These are phyloP conservation scores for Leccinum olivaceopallidum DNA, from an alignment of 768 basidiomycete species.

Conservation along the genomic window DNA sequence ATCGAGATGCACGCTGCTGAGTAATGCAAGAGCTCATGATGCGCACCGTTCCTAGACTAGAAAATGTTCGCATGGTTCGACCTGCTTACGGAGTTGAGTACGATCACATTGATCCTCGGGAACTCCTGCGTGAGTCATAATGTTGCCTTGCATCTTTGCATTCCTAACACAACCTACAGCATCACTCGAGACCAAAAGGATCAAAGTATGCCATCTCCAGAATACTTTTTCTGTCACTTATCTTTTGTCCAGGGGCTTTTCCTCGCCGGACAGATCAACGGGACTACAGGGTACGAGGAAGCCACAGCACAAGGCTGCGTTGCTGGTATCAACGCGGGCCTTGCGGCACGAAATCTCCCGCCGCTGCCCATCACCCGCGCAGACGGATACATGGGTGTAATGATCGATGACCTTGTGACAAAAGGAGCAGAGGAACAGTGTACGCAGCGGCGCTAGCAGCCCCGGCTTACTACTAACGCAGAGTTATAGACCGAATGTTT, in stretches of 20 bases:
- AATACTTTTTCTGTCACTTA: neutral
- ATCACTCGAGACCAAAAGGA: constrained; percentile 84
- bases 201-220: constrained; percentile 45
- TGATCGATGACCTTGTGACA: constrained; percentile 88
- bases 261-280: constrained; percentile 90
- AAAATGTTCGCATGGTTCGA: constrained; percentile 78
- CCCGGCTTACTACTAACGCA: constrained; percentile 3
- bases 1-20: constrained; percentile 67
- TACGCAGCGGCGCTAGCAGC: constrained; percentile 31
- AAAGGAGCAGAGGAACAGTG: constrained; percentile 93
- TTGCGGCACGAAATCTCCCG: constrained; percentile 54
- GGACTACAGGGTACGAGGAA: constrained; percentile 94
- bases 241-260: constrained; percentile 61
- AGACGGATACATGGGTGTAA: constrained; percentile 85
- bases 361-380: constrained; percentile 75
- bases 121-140: constrained; percentile 60
- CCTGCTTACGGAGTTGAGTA: constrained; percentile 96
- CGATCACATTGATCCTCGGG: constrained; percentile 85
- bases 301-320: constrained; percentile 89
- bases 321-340: constrained; percentile 86
- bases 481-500: constrained; percentile 83
- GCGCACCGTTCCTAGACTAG: constrained; percentile 80
- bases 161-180: constrained; percentile 39
- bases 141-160: neutral
- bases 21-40: constrained; percentile 83